These are phyloP conservation scores for Cytospora piceae DNA, from an alignment of 2,329 filamentous ascomycete species.

Conservation along the genomic window DNA sequence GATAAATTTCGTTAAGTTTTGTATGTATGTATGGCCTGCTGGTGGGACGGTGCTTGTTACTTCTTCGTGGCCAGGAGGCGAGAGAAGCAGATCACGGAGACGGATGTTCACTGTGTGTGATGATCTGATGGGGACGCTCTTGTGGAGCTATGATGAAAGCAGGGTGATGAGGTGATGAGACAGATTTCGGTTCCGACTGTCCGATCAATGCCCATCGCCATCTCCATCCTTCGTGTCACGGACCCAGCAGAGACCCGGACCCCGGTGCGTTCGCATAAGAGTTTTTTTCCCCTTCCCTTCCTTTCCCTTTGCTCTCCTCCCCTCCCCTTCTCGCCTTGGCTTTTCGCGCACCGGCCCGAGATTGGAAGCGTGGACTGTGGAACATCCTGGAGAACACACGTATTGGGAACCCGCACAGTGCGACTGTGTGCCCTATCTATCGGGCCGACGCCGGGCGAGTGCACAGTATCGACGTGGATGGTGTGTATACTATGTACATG, in stretches of 20 bases:
- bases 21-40: too few relatives aligned
- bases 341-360: slow-evolving; percentile 20
- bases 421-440: neutral
- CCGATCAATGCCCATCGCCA: neutral
- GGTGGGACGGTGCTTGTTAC: neutral
- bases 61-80: neutral
- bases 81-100: slow-evolving; percentile 16
- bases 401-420: slow-evolving; percentile 14
- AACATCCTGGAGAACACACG: neutral
- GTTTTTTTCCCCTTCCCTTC: neutral
- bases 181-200: neutral
- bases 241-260: too few relatives aligned
- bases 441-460: neutral
- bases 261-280: too few relatives aligned
- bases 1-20: neutral
- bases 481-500: too few relatives aligned
- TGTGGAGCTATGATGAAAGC: neutral
- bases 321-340: slow-evolving; percentile 1
- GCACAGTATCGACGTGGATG: neutral
- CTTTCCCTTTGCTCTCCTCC: neutral
- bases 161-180: neutral
- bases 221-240: neutral
- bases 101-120: neutral
- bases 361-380: slow-evolving; percentile 13
- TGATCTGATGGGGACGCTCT: neutral